A percentile compares a stretch with the other conserved stretches of the same genome.
Evolutionary conservation across 176 grass and related monocot genomes (phyloP).

Genomic region (Aegilops tauschii): DNA sequence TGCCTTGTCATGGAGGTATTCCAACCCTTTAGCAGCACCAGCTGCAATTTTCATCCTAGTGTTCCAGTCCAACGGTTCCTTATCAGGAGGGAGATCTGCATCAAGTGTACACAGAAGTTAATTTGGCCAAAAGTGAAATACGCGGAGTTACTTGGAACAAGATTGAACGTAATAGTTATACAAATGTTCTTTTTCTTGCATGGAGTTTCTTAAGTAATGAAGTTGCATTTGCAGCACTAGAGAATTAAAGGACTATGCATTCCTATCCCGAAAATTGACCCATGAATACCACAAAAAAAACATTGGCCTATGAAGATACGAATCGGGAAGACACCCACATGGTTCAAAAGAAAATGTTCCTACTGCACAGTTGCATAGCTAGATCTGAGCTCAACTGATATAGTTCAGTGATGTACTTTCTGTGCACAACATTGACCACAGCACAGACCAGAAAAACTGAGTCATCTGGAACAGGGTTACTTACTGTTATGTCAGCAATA

Average conservation of each 20-base stretch:
- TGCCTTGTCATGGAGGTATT: slow-evolving; percentile 89
- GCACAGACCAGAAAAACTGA: neutral
- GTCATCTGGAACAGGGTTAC: slow-evolving; percentile 5
- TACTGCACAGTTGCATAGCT: slow-evolving; percentile 6
- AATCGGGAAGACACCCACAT: neutral
- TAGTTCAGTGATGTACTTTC: slow-evolving; percentile 25
- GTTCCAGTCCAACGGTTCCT: slow-evolving; percentile 70
- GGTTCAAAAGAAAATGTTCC: slow-evolving; percentile 13
- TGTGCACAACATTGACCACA: slow-evolving; percentile 12
- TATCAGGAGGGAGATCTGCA: slow-evolving; percentile 76
- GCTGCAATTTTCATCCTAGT: slow-evolving; percentile 96
- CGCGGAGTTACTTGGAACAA: neutral
- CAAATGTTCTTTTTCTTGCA: neutral
- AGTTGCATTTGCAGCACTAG: neutral
- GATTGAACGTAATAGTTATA: neutral
- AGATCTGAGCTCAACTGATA: neutral
- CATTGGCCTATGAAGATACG: slow-evolving; percentile 4
- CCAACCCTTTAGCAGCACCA: slow-evolving; percentile 85
- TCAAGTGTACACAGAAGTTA: slow-evolving; percentile 2
- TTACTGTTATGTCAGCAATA: neutral
- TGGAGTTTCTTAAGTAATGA: neutral
- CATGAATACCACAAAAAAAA: neutral
- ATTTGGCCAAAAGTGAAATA: slow-evolving; percentile 18
- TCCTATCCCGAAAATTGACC: slow-evolving; percentile 4
- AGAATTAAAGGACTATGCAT: neutral